phyloP scores from a whole-genome alignment of 768 basidiomycete species.

The Dioszegia hungarica region DNA sequence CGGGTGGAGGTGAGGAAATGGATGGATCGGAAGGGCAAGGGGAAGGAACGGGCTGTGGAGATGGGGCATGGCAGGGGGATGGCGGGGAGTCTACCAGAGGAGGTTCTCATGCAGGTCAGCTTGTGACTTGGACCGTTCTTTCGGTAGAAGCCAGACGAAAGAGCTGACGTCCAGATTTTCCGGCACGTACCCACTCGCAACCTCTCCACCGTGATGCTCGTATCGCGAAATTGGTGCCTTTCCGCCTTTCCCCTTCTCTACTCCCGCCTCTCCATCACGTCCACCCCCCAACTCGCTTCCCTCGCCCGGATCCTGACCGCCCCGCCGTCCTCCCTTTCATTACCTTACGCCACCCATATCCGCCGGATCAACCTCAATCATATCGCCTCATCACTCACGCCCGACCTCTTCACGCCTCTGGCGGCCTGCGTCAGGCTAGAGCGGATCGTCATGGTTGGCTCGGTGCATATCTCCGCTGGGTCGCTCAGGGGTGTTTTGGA shows the following conservation, averaged over 20 bases:
- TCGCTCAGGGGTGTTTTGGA: constrained; percentile 64
- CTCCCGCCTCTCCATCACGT: constrained; percentile 78
- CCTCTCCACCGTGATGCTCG: constrained; percentile 68
- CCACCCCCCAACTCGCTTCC: constrained; percentile 65
- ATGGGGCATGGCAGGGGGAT: constrained; percentile 9
- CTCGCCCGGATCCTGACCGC: constrained; percentile 65
- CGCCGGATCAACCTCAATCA: constrained; percentile 83
- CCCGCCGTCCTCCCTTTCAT: constrained; percentile 59
- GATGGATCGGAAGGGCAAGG: constrained; percentile 15
- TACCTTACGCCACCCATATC: constrained; percentile 81
- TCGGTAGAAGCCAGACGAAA: not conserved
- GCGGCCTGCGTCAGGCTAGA: constrained; percentile 74
- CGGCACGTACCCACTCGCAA: constrained; percentile 73
- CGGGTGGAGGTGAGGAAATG: not conserved
- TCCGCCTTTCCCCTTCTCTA: constrained; percentile 92
- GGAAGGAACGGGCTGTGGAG: constrained; percentile 14
- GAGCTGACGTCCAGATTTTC: constrained; percentile 56
- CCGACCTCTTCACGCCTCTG: constrained; percentile 68
- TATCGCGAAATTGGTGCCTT: constrained; percentile 89
- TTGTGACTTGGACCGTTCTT: too few species aligned
- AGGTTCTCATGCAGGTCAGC: constrained; percentile 72
- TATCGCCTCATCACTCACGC: constrained; percentile 64
- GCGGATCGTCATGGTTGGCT: constrained; percentile 80
- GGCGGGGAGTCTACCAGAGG: constrained; percentile 61
- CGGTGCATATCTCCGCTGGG: constrained; percentile 62